Base-by-base conservation (phyloP, 495 filamentous ascomycete genomes). In the Xylona heveae region DNA sequence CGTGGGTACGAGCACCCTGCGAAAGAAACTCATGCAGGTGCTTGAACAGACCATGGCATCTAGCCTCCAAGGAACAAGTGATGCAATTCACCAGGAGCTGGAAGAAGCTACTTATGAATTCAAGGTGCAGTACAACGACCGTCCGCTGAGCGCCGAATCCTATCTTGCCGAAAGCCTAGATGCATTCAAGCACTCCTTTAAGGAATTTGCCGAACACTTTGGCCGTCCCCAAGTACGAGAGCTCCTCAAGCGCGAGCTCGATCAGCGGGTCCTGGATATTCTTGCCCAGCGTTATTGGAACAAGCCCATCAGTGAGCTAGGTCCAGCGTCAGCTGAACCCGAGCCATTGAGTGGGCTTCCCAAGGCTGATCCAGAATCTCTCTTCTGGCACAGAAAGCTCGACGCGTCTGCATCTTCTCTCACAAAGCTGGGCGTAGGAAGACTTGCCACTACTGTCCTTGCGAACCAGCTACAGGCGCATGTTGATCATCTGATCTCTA, bases 51-150 rank as follows among this genome's bases (percentile, higher is more conserved):
- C 83, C 1, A 94, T 99, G 88, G 80, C 82, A 23, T 71, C 76
- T 10, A 91, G 78, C 42, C 63, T 99, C 28, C 71, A 81, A 36
- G 64, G 71, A 34, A 95, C 90, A 7, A 73, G 74, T 37, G 83
- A 92, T 45, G 78, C 81, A 13, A 93, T 99, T 39, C 77, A 72
- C 37, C 81, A 91, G 43, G 88, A 99, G 49, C 68, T 99, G 0
- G 84, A 94, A 47, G 90, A 99, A 51, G 82, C 88, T 4, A 84
- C 81, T 0, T 99, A 99, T 44, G 88, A 99, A 44, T 95, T 93
- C 65, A 99, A 95, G 48, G 90, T 99, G 13, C 90, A 99, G 50
- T 99, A 99, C 54, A 99, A 95, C 46, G 90, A 99, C 46, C 69
- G 88, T 16, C 78, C 84, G 13, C 57, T 99, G 28, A 88, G 80